Evolutionary conservation across 1,139 yeast genomes (phyloP).

Genomic region (Geotrichum cucujoidarum): DNA sequence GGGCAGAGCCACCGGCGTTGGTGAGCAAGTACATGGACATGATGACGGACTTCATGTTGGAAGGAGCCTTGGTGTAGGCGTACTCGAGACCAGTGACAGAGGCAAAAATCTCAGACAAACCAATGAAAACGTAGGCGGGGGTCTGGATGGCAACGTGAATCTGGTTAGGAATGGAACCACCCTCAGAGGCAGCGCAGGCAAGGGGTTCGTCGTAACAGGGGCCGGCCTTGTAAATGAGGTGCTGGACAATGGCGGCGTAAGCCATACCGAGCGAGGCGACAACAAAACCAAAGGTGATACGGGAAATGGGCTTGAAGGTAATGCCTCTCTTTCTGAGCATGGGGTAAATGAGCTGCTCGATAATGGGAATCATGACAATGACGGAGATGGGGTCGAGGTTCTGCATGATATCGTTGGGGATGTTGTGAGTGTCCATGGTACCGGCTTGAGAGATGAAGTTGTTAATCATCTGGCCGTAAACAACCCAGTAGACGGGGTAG

Average conservation of each 20-base stretch:
- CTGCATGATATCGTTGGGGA: constrained; percentile 64
- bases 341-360: constrained; percentile 53
- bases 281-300: constrained; percentile 71
- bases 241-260: constrained; percentile 78
- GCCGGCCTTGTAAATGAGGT: constrained; percentile 62
- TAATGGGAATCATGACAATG: constrained; percentile 57
- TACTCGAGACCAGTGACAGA: constrained; percentile 64
- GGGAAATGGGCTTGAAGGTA: constrained; percentile 51
- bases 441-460: constrained; percentile 65
- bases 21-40: constrained; percentile 59
- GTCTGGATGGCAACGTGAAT: constrained; percentile 60
- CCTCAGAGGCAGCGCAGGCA: constrained; percentile 37
- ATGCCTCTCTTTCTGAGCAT: constrained; percentile 46
- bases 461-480: constrained; percentile 61
- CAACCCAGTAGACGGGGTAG: constrained; percentile 64
- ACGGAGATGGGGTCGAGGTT: constrained; percentile 58
- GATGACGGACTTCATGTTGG: constrained; percentile 59
- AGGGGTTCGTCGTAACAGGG: constrained; percentile 69
- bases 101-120: constrained; percentile 59
- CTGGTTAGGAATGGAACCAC: constrained; percentile 43
- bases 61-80: constrained; percentile 68
- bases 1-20: constrained; percentile 63
- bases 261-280: constrained; percentile 67
- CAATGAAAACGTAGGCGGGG: constrained; percentile 60
- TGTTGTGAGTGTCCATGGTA: constrained; percentile 56